phyloP scores from a whole-genome alignment of 2,329 filamentous ascomycete genomes.

The Polychaeton citri region DNA sequence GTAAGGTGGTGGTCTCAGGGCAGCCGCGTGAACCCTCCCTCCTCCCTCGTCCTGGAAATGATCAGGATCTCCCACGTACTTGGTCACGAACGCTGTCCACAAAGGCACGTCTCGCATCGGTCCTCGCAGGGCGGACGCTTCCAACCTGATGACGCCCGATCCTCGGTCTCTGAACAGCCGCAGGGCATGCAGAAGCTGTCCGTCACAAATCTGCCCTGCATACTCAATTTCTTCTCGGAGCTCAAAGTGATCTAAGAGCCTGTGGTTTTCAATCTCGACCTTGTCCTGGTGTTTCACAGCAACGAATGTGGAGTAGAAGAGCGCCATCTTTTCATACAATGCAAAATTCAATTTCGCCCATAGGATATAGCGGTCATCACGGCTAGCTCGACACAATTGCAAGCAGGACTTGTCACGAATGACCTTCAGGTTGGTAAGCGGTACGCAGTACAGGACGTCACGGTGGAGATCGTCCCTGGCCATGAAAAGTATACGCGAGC shows the following conservation, averaged over 20 bases:
- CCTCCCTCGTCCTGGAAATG: constrained; percentile 34
- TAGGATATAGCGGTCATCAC: constrained; percentile 2
- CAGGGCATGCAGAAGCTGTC: constrained; percentile 39
- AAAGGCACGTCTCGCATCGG: constrained; percentile 42
- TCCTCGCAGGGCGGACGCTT: constrained; percentile 42
- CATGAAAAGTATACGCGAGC: constrained; percentile 41
- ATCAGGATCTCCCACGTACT: constrained; percentile 29
- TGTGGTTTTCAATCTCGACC: constrained; percentile 21
- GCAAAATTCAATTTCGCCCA: constrained; percentile 44
- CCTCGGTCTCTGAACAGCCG: constrained; percentile 40
- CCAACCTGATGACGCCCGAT: constrained; percentile 40
- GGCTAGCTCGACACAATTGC: constrained; percentile 18
- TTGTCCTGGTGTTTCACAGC: constrained; percentile 45
- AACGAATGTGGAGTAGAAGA: constrained; percentile 44
- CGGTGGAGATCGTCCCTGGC: constrained; percentile 26
- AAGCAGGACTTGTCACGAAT: constrained; percentile 28
- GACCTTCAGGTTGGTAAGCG: constrained; percentile 34
- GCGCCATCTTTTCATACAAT: constrained; percentile 35
- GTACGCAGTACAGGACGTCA: constrained; percentile 35
- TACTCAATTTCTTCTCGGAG: constrained; percentile 37
- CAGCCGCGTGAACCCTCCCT: constrained; percentile 25
- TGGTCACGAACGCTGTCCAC: constrained; percentile 46
- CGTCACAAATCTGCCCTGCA: constrained; percentile 40
- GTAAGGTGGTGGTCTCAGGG: constrained; percentile 38
- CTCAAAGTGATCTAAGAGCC: constrained; percentile 34